Base-by-base conservation (phyloP, 768 basidiomycete species). In the Suillus spraguei region DNA sequence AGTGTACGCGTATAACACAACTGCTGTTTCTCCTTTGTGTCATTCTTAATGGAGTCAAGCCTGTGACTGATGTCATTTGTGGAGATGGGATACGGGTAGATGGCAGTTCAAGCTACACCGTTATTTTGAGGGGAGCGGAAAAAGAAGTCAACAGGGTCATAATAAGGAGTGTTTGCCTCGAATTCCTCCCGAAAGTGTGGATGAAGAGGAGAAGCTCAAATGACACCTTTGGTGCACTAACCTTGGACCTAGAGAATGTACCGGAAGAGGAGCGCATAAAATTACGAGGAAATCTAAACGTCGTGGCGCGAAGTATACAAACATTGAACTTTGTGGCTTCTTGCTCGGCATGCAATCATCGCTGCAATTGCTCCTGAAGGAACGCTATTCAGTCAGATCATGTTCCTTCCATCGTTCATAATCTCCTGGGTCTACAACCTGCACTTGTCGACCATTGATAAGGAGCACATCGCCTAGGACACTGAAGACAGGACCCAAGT, bases 121-220 rank as follows among this genome's bases (percentile, higher is more conserved):
- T 78, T 32, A 49, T 77, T 33, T 46, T 76, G 64, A 69, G 68
- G 59, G 78, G 75, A 42, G 24, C 61, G 5, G 5, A 77, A 62
- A 64, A 61, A 1, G 67, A 66, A 16, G 71, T 78, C 42, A 73
- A 71, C 47, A 47, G 67, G 7, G 39, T 79, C 53, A 77, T 72
- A 1, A 74, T 70, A 59, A 77, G 77, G n/a, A 67, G 58, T 36
- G 77, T 78, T 60, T 62, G 65, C 42, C 73, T 79, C 38, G 70
- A 71, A 49, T 73, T 65, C 36, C 33, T 8, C 53, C 53, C 52
- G 20, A 35, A 6, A 11, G 52, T 53, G 17, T 35, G 52, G 33
- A 54, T 35, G 52, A 35, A 53, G 20, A 35, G 11, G 33, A 52
- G 17, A 52, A 22, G 22, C 39, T 8, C 56, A 61, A 2, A 60